Base-by-base conservation (phyloP, 257 asterid species). In the Ehretia macrophylla region DNA sequence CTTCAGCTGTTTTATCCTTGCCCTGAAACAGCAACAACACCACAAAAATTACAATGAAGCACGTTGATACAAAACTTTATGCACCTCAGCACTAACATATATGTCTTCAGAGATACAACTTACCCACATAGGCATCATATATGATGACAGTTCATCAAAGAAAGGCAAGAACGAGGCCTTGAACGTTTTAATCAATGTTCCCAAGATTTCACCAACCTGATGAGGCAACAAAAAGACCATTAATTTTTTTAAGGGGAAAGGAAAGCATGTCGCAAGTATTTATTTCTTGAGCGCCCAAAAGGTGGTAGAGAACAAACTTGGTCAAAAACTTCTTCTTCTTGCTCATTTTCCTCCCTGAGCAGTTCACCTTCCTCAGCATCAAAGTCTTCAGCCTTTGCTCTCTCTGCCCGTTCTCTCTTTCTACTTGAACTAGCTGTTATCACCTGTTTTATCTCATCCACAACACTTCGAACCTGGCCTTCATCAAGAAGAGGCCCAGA, bases 51-150 rank as follows among this genome's bases (percentile, higher is more conserved):
- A 52, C 14, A 21, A 52, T 20, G 49, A 49, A 56, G 55, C 49
- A 27, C 3, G n/a, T 40, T 11, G 39, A 55, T 32, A 32, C 9
- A 32, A 13, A 10, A 17, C 27, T 13, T 10, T 17, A 51, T 23
- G 17, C n/a, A 18, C 11, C 32, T 11, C 17, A 44, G 21, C 17
- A 39, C 17, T 63, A 17, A 5, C 32, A 47, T 42, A 18, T 44
- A 17, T 8, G 16, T 13, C 18, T 3, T 0, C 40, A 51, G 21
- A 61, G 39, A 32, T 11, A 54, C 38, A 54, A 80, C 99, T 75
- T 70, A 93, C 99, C 99, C 97, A 93, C 99, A 93, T 93, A 22
- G 99, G 99, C 94, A 89, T 80, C 76, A 93, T 62, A 62, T 84
- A 93, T 16, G 96, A 78, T 60, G 92, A 80, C 45, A 93, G 70